A percentile compares a stretch with the other conserved stretches of the same genome.
Evolutionary conservation across 176 grass and related monocot species (phyloP).

Genomic region (Canna indica): DNA sequence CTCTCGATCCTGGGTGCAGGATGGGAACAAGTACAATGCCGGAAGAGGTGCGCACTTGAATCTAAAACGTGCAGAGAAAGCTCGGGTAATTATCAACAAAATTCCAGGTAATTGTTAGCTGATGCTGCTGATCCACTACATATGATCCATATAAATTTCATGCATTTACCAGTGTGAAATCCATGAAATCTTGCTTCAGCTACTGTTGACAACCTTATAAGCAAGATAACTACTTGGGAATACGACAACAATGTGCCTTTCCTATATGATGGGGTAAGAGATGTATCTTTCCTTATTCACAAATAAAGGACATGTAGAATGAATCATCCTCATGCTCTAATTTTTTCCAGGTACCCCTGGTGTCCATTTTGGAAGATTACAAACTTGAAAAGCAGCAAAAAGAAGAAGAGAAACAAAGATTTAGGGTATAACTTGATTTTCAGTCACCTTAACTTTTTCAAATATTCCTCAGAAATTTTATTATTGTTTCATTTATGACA

Average conservation of each 20-base stretch:
- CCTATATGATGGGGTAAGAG: conserved; percentile 84
- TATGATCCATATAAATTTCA: neutral
- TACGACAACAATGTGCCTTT: conserved; percentile 59
- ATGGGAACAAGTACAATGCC: conserved; percentile 72
- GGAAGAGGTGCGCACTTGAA: conserved; percentile 86
- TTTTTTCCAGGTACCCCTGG: conserved; percentile 63
- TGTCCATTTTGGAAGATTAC: conserved; percentile 88
- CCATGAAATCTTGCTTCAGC: conserved; percentile 30
- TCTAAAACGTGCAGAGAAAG: conserved; percentile 89
- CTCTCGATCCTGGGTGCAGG: conserved; percentile 28
- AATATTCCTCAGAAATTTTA: no score
- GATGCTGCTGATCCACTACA: no score
- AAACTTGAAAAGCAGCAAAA: conserved; percentile 72
- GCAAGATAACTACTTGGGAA: conserved; percentile 77
- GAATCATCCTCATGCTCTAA: no score
- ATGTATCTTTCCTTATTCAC: conserved; percentile 5
- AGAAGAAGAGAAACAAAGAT: conserved; percentile 65
- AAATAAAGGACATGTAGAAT: neutral
- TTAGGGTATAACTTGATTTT: conserved; percentile 40
- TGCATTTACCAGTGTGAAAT: neutral
- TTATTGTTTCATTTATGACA: conserved; percentile 5
- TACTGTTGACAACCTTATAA: conserved; percentile 77
- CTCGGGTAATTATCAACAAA: conserved; percentile 58
- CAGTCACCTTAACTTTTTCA: neutral
- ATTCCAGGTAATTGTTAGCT: conserved; percentile 53